Conservation (phyloP, 2,329 filamentous ascomycete genomes). For the Myriosclerotinia scirpicola region DNA sequence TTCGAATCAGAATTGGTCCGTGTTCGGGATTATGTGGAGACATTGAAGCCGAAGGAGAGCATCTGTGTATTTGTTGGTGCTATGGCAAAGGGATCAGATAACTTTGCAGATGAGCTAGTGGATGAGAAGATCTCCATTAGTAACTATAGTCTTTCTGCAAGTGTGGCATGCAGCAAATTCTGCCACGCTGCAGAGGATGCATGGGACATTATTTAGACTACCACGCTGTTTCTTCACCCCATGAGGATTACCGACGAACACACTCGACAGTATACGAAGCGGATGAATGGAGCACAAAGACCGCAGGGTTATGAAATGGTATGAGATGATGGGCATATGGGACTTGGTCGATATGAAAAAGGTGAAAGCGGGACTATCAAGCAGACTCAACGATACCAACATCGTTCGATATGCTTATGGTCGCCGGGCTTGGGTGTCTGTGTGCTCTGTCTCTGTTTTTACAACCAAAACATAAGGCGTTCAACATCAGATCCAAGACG, state of each 20-base stretch:
- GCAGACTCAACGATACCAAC: slow-evolving; percentile 67
- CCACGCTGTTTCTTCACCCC: slow-evolving; percentile 25
- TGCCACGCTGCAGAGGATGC: slow-evolving; percentile 96
- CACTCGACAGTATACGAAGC: slow-evolving; percentile 17
- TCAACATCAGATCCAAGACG: slow-evolving; percentile 74
- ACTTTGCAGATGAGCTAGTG: slow-evolving; percentile 91
- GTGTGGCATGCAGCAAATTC: slow-evolving; percentile 99
- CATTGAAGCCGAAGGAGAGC: slow-evolving; percentile 78
- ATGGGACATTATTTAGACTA: slow-evolving; percentile 81
- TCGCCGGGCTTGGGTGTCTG: slow-evolving; percentile 60
- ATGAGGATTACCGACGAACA: not conserved
- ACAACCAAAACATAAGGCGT: slow-evolving; percentile 79
- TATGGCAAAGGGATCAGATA: slow-evolving; percentile 96
- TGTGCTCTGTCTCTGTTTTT: slow-evolving; percentile 76
- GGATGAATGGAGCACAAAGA: slow-evolving; percentile 1
- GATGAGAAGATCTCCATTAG: slow-evolving; percentile 98
- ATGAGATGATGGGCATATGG: slow-evolving; percentile 25
- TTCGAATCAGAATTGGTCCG: slow-evolving; percentile 88
- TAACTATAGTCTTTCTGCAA: slow-evolving; percentile 95
- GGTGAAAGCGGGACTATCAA: slow-evolving; percentile 42
- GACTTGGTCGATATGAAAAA: slow-evolving; percentile 38
- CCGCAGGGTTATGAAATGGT: slow-evolving; percentile 11
- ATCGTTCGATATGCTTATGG: slow-evolving; percentile 56
- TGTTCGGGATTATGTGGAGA: slow-evolving; percentile 84
- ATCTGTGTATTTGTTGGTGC: slow-evolving; percentile 97